These are phyloP conservation scores for Raphanus sativus DNA, from an alignment of 345 rosid species.

Conservation along the genomic window DNA sequence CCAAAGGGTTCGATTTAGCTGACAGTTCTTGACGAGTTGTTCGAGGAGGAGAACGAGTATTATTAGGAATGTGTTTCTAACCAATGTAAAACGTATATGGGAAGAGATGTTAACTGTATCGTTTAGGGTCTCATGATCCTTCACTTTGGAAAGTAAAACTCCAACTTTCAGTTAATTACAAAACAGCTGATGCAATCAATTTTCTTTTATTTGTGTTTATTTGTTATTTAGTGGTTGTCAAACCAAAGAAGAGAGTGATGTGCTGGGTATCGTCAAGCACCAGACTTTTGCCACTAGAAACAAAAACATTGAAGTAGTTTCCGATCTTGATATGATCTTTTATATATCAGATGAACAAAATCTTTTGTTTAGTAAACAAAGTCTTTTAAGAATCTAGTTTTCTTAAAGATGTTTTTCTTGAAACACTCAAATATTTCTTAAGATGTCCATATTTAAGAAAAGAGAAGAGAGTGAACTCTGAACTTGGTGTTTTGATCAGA, in stretches of 20 bases:
- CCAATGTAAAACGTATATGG: neutral
- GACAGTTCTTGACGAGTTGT: neutral
- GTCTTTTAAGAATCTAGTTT: neutral
- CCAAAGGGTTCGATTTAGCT: neutral
- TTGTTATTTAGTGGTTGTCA: conserved; percentile 8
- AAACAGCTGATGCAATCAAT: conserved; percentile 29
- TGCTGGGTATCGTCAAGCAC: conserved; percentile 2
- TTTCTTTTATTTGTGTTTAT: neutral
- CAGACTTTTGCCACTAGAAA: neutral
- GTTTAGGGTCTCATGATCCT: neutral
- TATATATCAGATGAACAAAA: neutral
- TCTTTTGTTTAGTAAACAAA: neutral
- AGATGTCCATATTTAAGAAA: neutral
- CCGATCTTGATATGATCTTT: neutral
- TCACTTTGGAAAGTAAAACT: neutral
- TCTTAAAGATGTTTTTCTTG: no score
- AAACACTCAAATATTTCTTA: neutral
- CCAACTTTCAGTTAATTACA: conserved; percentile 2
- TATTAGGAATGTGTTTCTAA: conserved; percentile 32
- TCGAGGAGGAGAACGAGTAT: conserved; percentile 53
- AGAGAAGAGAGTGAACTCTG: neutral
- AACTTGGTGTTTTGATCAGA: neutral
- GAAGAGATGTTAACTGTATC: neutral
- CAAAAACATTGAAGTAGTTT: neutral
- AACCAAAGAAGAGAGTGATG: conserved; percentile 15